These are phyloP conservation scores for Acer saccharum DNA, from an alignment of 345 rosid species.

Conservation along the genomic window DNA sequence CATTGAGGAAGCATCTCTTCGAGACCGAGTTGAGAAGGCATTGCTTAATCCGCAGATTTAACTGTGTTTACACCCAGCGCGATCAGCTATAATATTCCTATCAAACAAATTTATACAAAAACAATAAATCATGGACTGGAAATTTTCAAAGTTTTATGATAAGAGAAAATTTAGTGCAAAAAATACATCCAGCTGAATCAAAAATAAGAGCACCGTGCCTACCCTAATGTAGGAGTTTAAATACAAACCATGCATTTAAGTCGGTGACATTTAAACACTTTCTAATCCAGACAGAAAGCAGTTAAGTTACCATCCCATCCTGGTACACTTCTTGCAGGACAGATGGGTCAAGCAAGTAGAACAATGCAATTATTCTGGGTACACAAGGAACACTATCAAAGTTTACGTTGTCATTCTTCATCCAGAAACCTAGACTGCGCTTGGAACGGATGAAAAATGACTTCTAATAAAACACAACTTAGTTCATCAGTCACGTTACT, in stretches of 20 bases:
- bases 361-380: not conserved
- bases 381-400: not conserved
- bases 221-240: not conserved
- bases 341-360: not conserved
- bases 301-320: too few relatives aligned
- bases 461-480: too few relatives aligned
- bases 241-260: not conserved
- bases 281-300: not conserved
- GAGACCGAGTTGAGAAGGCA: not conserved
- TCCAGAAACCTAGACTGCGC: not conserved
- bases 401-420: not conserved
- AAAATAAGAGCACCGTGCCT: not conserved
- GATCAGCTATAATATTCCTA: not conserved
- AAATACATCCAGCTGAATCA: not conserved
- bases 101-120: not conserved
- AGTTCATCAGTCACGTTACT: not conserved
- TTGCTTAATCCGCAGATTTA: not conserved
- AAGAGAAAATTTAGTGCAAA: not conserved
- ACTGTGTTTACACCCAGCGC: not conserved
- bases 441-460: too few relatives aligned
- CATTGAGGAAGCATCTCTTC: not conserved
- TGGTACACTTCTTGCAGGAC: not conserved
- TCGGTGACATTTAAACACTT: not conserved
- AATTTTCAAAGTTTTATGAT: not conserved
- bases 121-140: not conserved